Percentiles rank a stretch among this genome's conserved stretches.
These are phyloP conservation scores for Scheffersomyces lignosus DNA, from an alignment of 805 yeast species.

Conservation along the genomic window DNA sequence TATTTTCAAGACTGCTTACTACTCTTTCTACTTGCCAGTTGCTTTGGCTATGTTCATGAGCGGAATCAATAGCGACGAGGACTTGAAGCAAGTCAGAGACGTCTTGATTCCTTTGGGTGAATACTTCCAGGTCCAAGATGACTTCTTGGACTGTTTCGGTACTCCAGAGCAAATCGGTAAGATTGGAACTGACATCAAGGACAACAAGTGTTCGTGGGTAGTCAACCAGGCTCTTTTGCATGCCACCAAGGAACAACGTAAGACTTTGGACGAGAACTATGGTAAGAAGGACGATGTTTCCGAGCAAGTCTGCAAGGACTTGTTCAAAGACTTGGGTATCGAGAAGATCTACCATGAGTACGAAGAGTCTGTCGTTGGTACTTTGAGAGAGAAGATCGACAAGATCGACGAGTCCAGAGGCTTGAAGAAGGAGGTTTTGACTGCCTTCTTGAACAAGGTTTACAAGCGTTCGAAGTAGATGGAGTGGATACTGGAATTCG, in stretches of 20 bases:
- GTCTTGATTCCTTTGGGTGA: slow-evolving; percentile 94
- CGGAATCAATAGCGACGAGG: slow-evolving; percentile 68
- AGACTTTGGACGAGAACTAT: slow-evolving; percentile 79
- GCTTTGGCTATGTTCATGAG: slow-evolving; percentile 95
- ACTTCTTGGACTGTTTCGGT: slow-evolving; percentile 94
- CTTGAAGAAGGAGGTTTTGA: slow-evolving; percentile 84
- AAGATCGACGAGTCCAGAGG: slow-evolving; percentile 86
- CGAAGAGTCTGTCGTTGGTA: slow-evolving; percentile 74
- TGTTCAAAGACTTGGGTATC: slow-evolving; percentile 74
- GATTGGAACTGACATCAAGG: slow-evolving; percentile 97
- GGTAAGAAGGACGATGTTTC: slow-evolving; percentile 74
- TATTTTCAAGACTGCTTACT: slow-evolving; percentile 94
- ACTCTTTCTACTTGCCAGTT: slow-evolving; percentile 95
- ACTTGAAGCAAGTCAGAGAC: slow-evolving; percentile 84
- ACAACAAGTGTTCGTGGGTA: slow-evolving; percentile 98
- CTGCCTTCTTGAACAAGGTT: slow-evolving; percentile 82
- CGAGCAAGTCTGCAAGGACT: slow-evolving; percentile 69
- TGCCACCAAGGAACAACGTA: slow-evolving; percentile 79
- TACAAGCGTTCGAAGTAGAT: slow-evolving; percentile 89
- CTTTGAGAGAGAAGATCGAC: slow-evolving; percentile 65
- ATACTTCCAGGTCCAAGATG: slow-evolving; percentile 98
- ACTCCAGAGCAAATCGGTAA: slow-evolving; percentile 97
- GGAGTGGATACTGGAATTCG: too few species aligned
- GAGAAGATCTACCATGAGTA: slow-evolving; percentile 71
- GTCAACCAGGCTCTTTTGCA: slow-evolving; percentile 86